Percentiles rank a stretch among this genome's conserved stretches.
Evolutionary conservation across 306 rosid species (phyloP).

Genomic region (Quercus robur): DNA sequence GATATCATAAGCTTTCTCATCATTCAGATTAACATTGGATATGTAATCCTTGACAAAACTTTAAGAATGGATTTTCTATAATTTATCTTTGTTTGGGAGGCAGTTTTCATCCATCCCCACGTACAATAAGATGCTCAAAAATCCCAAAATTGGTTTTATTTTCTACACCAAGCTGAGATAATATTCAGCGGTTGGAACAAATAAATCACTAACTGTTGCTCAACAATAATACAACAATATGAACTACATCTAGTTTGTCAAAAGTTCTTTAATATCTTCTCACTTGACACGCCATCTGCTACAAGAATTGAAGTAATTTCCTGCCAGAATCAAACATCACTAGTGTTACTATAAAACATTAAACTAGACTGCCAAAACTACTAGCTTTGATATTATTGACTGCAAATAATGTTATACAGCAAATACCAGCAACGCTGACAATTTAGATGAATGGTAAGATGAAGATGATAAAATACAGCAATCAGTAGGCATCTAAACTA

Average conservation of each 20-base stretch:
- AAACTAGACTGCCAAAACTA: not conserved
- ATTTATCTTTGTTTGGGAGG: not conserved
- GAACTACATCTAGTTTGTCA: conserved; percentile 32
- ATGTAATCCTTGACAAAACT: not conserved
- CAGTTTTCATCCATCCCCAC: not conserved
- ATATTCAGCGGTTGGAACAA: conserved; percentile 47
- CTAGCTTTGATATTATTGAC: not conserved
- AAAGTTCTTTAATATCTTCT: conserved; percentile 85
- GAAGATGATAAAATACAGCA: too few species aligned
- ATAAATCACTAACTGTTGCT: conserved; percentile 21
- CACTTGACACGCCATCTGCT: conserved; percentile 75
- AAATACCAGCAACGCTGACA: not conserved
- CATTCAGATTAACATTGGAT: not conserved
- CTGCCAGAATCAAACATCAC: conserved; percentile 41
- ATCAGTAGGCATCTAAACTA: too few species aligned
- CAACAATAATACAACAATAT: conserved; percentile 53
- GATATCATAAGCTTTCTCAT: not conserved
- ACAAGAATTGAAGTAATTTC: conserved; percentile 84
- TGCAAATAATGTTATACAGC: not conserved
- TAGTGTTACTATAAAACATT: not conserved
- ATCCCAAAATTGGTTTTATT: conserved; percentile 45
- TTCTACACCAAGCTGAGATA: conserved; percentile 43
- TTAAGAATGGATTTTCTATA: not conserved
- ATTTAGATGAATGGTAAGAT: not conserved
- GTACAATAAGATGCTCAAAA: not conserved